phyloP scores from a whole-genome alignment of 495 filamentous ascomycete genomes.

The Parathielavia hyrcaniae region DNA sequence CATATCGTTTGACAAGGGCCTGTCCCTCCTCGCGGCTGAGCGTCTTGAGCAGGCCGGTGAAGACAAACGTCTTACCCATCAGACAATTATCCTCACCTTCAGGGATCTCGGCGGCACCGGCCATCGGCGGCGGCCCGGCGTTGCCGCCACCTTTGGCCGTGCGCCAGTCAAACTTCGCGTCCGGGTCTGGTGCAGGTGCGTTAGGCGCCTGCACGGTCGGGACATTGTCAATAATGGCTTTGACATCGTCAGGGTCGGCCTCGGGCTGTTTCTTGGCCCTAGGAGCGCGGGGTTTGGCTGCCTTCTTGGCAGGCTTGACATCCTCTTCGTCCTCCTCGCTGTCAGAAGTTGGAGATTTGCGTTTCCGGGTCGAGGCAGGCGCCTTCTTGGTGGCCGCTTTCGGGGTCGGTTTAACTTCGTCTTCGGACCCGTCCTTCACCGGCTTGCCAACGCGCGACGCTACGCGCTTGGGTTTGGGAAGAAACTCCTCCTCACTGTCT shows the following conservation, averaged over 20 bases:
- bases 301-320: constrained; percentile 50
- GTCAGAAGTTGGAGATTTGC: constrained; percentile 41
- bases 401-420: constrained; percentile 30
- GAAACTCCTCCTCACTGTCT: constrained; percentile 52
- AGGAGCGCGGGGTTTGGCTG: constrained; percentile 52
- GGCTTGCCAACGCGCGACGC: constrained; percentile 38
- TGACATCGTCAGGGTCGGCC: constrained; percentile 57
- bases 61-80: constrained; percentile 92
- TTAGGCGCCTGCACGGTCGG: constrained; percentile 74
- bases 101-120: constrained; percentile 66
- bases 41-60: constrained; percentile 77
- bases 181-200: constrained; percentile 59
- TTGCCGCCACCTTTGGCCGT: constrained; percentile 46
- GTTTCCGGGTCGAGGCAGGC: constrained; percentile 38
- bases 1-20: constrained; percentile 81
- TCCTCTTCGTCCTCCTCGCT: constrained; percentile 44
- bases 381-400: constrained; percentile 39
- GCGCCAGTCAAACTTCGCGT: constrained; percentile 66
- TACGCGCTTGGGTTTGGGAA: constrained; percentile 44
- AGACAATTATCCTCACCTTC: constrained; percentile 84
- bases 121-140: constrained; percentile 53
- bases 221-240: constrained; percentile 82
- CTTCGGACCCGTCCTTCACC: constrained; percentile 39
- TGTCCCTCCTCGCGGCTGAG: constrained; percentile 82
- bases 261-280: constrained; percentile 56